These are phyloP conservation scores for Paramecium tetraurelia DNA, from an alignment of 73 alveolate species.

Conservation along the genomic window DNA sequence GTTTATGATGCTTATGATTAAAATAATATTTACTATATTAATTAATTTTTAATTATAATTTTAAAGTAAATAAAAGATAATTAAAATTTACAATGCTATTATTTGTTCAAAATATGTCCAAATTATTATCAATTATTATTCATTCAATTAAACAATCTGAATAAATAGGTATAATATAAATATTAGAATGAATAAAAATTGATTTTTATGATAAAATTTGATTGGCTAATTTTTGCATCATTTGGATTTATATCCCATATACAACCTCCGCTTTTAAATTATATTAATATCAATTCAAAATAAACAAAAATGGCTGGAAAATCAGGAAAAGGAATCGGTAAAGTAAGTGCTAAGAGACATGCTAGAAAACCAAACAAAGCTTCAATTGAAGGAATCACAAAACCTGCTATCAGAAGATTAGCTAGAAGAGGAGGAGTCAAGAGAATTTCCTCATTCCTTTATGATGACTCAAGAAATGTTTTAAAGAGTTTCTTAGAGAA, in stretches of 20 bases:
- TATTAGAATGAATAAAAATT: background rate
- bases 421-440: conserved; percentile 95
- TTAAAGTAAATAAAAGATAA: background rate
- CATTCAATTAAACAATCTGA: background rate
- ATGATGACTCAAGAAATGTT: conserved; percentile 85
- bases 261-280: background rate
- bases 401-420: conserved; percentile 91
- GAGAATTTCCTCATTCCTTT: conserved; percentile 80
- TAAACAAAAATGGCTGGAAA: conserved; percentile 63
- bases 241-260: background rate
- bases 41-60: background rate
- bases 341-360: conserved; percentile 76
- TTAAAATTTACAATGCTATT: background rate
- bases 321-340: conserved; percentile 74
- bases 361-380: conserved; percentile 71
- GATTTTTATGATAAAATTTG: background rate
- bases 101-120: background rate
- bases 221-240: conserved; percentile 10
- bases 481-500: conserved; percentile 74
- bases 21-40: background rate
- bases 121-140: background rate
- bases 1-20: background rate
- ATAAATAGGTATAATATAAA: background rate
- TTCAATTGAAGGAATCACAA: conserved; percentile 80
- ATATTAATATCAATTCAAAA: background rate